phyloP scores from a whole-genome alignment of 1,284 basidiomycete species.

The Cutaneotrichosporon cavernicola region DNA sequence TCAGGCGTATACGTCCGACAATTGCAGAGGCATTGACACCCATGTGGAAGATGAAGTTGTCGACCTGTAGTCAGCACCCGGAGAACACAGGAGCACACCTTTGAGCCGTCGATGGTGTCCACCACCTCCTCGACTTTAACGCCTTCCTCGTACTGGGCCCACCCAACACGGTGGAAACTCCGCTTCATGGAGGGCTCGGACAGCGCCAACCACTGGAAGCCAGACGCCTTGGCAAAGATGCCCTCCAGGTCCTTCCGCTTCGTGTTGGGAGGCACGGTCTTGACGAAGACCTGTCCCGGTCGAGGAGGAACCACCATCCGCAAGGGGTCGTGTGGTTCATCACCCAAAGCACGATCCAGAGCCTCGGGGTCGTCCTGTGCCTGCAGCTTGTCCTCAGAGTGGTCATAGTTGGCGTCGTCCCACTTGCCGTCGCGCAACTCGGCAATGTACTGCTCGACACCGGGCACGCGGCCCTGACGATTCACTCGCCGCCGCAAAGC shows the following conservation, averaged over 20 bases:
- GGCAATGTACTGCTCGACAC: slow-evolving; percentile 67
- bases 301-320: slow-evolving; percentile 67
- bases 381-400: slow-evolving; percentile 25
- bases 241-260: slow-evolving; percentile 81
- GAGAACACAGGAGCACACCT: slow-evolving; percentile 59
- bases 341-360: slow-evolving; percentile 38
- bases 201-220: slow-evolving; percentile 70
- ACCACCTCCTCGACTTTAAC: slow-evolving; percentile 74
- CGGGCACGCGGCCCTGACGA: slow-evolving; percentile 75
- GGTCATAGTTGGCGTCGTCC: slow-evolving; percentile 61
- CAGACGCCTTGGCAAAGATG: slow-evolving; percentile 58
- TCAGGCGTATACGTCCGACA: slow-evolving; percentile 69
- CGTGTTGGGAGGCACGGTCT: slow-evolving; percentile 87
- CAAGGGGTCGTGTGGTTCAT: slow-evolving; percentile 61
- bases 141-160: slow-evolving; percentile 80
- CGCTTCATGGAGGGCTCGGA: slow-evolving; percentile 86
- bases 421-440: slow-evolving; percentile 78
- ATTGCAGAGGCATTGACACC: slow-evolving; percentile 76
- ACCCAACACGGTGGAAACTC: slow-evolving; percentile 86
- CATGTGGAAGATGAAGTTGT: slow-evolving; percentile 87
- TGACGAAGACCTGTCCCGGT: slow-evolving; percentile 86
- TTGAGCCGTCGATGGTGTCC: slow-evolving; percentile 71
- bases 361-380: slow-evolving; percentile 43
- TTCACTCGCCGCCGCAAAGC: slow-evolving; percentile 70
- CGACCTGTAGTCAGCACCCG: slow-evolving; percentile 62